These are phyloP conservation scores for Bathelium albidoporum DNA, from an alignment of 495 filamentous ascomycete genomes.

Conservation along the genomic window DNA sequence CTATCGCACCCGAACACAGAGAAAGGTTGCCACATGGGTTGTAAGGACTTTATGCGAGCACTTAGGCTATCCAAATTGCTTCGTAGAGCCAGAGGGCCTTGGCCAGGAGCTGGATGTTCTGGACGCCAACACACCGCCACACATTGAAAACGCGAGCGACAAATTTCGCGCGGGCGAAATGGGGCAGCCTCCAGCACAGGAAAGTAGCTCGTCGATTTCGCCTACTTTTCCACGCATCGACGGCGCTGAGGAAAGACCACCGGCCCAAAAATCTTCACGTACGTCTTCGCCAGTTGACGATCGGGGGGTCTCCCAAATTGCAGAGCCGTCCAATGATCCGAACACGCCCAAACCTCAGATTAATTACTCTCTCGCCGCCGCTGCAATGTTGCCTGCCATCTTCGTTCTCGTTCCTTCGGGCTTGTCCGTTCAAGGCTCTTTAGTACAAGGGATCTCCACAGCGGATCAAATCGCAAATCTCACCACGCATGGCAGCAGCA, in stretches of 20 bases:
- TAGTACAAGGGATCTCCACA: slow-evolving; percentile 65
- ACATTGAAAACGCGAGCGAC: too few relatives aligned
- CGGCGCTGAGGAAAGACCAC: too few relatives aligned
- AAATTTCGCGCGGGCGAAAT: too few relatives aligned
- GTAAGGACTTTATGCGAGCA: too few relatives aligned
- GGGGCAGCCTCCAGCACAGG: not conserved
- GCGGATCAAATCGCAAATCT: slow-evolving; percentile 57
- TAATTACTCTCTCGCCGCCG: slow-evolving; percentile 69
- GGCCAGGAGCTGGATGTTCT: too few relatives aligned
- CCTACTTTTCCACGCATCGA: too few relatives aligned
- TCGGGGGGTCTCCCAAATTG: not conserved
- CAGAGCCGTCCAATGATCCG: not conserved
- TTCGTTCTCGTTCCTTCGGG: slow-evolving; percentile 91
- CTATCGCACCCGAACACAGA: not conserved
- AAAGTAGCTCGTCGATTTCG: too few relatives aligned
- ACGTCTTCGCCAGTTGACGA: not conserved
- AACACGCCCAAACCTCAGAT: slow-evolving; percentile 13
- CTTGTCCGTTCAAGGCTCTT: slow-evolving; percentile 67
- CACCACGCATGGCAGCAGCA: slow-evolving; percentile 17
- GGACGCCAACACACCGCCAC: too few relatives aligned
- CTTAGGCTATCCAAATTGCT: too few relatives aligned
- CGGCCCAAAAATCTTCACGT: not conserved
- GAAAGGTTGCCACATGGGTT: too few relatives aligned
- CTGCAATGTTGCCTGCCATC: slow-evolving; percentile 78
- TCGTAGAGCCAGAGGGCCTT: too few relatives aligned